Evolutionary conservation across 2,329 filamentous ascomycete genomes (phyloP).

Genomic region (Penicillium brasilianum): DNA sequence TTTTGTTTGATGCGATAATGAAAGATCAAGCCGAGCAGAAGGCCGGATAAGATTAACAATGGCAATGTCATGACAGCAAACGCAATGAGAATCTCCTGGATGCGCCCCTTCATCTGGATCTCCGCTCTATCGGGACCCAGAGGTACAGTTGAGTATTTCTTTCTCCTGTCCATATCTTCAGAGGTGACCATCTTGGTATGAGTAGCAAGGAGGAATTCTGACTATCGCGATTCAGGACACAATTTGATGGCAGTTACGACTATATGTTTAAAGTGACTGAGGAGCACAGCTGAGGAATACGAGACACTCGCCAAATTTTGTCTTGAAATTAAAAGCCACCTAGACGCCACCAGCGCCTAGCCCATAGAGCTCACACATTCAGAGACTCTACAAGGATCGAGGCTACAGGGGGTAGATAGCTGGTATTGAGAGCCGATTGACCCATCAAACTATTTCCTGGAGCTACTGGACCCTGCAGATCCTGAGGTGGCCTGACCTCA

Average conservation of each 20-base stretch:
- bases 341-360: neutral
- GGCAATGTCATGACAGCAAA: slow-evolving; percentile 1
- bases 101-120: neutral
- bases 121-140: neutral
- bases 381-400: neutral
- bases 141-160: neutral
- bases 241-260: neutral
- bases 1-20: slow-evolving; percentile 3
- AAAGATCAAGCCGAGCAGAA: slow-evolving; percentile 1
- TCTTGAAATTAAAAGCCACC: neutral
- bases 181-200: neutral
- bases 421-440: too few species aligned
- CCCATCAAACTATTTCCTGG: too few species aligned
- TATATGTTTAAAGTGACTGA: neutral
- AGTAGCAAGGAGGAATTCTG: neutral
- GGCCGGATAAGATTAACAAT: neutral
- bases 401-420: too few species aligned
- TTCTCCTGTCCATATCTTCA: neutral
- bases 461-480: neutral
- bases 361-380: neutral
- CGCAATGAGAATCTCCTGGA: neutral
- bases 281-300: neutral
- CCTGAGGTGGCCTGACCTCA: neutral
- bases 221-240: neutral
- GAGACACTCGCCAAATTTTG: neutral